Percentiles rank a stretch among this genome's conserved stretches.
These are phyloP conservation scores for Botrytis aclada DNA, from an alignment of 2,329 filamentous ascomycete genomes.

Conservation along the genomic window DNA sequence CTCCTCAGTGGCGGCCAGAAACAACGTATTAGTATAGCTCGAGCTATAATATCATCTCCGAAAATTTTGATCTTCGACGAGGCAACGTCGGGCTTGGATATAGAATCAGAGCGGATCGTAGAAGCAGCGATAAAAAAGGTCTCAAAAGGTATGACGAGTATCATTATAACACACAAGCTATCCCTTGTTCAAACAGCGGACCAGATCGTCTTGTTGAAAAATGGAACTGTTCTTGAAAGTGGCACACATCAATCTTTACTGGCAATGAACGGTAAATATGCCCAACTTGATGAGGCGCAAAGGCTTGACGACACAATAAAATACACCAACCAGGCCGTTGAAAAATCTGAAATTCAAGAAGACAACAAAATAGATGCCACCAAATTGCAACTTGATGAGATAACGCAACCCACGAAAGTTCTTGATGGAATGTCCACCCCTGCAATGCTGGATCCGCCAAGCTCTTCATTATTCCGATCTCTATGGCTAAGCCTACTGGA, in stretches of 20 bases:
- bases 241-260: constrained; percentile 79
- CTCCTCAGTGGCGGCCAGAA: constrained; percentile 89
- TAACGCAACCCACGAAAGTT: neutral
- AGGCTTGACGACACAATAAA: constrained; percentile 43
- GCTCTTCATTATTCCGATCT: neutral
- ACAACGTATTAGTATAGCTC: constrained; percentile 87
- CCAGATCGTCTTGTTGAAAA: constrained; percentile 87
- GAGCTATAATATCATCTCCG: constrained; percentile 82
- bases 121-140: constrained; percentile 85
- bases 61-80: constrained; percentile 89
- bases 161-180: constrained; percentile 88
- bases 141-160: constrained; percentile 79
- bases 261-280: constrained; percentile 66
- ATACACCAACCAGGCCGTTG: neutral
- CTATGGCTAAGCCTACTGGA: neutral
- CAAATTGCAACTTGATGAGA: constrained; percentile 29
- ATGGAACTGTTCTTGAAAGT: constrained; percentile 81
- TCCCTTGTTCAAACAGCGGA: constrained; percentile 89
- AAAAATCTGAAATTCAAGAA: neutral
- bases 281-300: constrained; percentile 61
- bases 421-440: neutral
- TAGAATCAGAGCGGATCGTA: constrained; percentile 86
- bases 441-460: neutral
- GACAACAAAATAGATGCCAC: too few relatives aligned
- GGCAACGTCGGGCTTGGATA: constrained; percentile 87